A percentile compares a stretch with the other conserved stretches of the same genome.
Conservation (phyloP, 176 grass and related monocot species). For the Paspalum vaginatum region DNA sequence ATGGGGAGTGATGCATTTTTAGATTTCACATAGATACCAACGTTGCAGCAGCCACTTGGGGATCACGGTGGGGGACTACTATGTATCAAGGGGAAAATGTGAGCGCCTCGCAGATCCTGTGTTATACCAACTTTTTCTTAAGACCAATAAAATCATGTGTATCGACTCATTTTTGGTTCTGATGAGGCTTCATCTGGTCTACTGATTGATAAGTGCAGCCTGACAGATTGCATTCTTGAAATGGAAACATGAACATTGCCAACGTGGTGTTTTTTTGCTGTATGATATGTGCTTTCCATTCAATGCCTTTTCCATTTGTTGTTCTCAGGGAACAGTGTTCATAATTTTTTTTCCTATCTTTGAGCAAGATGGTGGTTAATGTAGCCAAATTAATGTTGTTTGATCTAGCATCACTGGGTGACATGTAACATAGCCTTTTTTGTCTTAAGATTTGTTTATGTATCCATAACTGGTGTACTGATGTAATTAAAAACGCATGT, state of each 20-base stretch:
- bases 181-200: background rate
- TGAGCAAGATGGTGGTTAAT: no score
- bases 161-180: background rate
- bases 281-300: background rate
- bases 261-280: background rate
- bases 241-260: constrained; percentile 20
- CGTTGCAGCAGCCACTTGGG: background rate
- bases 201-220: background rate
- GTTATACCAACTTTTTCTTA: background rate
- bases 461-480: constrained; percentile 16
- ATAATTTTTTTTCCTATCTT: constrained; percentile 4
- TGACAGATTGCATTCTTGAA: background rate
- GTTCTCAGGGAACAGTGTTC: background rate
- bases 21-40: background rate
- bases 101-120: background rate
- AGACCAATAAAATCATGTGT: background rate
- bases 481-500: background rate
- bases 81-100: background rate
- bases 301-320: constrained; percentile 20
- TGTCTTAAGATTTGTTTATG: background rate
- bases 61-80: background rate
- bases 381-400: no score
- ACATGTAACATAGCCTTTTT: background rate
- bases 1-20: background rate
- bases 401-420: background rate